phyloP scores from a whole-genome alignment of 768 basidiomycete genomes.

The Hebeloma cylindrosporum region DNA sequence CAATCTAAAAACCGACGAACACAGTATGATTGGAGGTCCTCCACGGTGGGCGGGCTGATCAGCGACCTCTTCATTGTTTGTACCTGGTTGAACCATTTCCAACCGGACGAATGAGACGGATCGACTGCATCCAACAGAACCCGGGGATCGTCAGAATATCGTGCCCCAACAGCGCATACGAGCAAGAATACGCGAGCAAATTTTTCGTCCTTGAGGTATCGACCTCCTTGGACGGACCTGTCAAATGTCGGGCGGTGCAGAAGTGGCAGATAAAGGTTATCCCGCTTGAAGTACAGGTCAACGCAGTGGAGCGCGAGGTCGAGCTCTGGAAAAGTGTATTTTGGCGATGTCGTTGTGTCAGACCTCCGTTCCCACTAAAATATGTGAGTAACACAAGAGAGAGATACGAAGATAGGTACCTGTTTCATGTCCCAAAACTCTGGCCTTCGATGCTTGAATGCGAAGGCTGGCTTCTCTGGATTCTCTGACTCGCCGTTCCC shows the following conservation, averaged over 20 bases:
- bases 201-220: conserved; percentile 48
- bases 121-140: conserved; percentile 44
- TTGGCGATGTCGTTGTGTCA: conserved; percentile 12
- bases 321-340: conserved; percentile 47
- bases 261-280: conserved; percentile 63
- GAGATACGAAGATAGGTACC: conserved; percentile 25
- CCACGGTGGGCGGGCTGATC: conserved; percentile 63
- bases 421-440: conserved; percentile 40
- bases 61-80: conserved; percentile 63
- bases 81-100: conserved; percentile 71
- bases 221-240: conserved; percentile 41
- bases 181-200: conserved; percentile 66
- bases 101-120: conserved; percentile 50
- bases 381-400: background rate
- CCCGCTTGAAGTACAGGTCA: conserved; percentile 59
- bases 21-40: conserved; percentile 71
- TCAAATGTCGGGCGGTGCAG: conserved; percentile 75
- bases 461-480: background rate
- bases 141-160: conserved; percentile 57
- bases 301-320: conserved; percentile 55
- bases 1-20: too few species aligned
- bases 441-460: conserved; percentile 25
- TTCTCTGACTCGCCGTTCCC: conserved; percentile 31
- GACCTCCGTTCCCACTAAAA: conserved; percentile 42
- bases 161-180: conserved; percentile 69